Base-by-base conservation (phyloP, 352 stramenopile species). In the Phytophthora tentaculata region DNA sequence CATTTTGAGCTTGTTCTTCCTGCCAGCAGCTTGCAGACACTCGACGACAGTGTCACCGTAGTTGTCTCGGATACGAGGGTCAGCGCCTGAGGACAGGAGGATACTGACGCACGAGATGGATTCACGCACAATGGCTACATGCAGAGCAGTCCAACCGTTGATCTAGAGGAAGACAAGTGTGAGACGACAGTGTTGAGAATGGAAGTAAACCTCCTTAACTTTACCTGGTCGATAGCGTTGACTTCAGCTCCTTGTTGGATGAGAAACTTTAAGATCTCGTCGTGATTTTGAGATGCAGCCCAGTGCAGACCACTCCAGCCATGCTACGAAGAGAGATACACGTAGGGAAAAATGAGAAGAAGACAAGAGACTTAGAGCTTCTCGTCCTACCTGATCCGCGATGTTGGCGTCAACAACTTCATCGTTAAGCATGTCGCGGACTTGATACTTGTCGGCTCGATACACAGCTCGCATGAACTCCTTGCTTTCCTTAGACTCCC, bases 301-400 rank as follows among this genome's bases (percentile, higher is more conserved):
- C 84, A 94, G 60, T 94, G 86, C 54, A 94, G 59, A 2, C 77
- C 86, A 58, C 79, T 92, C 86, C 84, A 94, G 17, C 84, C 86
- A 48, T 94, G 86, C 84, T 94, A 44, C 20, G n/a, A n/a, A n/a
- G n/a, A n/a, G n/a, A n/a, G n/a, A 19, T 20, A 56, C 48, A 56
- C 47, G 6, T 2, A 52, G 13, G 26, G 12, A 32, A 20, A 14
- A 63, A 54, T 51, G 37, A 39, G 23, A 22, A 23, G 45, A 20
- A 3, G 32, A 23, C 23, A 32, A 63, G 6, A 47, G 5, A 9
- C 13, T 6, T 14, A 19, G 5, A 32, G 20, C 12, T 48, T 35
- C 16, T 28, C 8, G 41, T 23, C 28, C 2, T 57, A 91, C 84
- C 73, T 93, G 83, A 56, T 95, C 87, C 8, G 83, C 80, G 0